Base-by-base conservation (phyloP, 306 rosid species). In the Cyclanthera cordifolia region DNA sequence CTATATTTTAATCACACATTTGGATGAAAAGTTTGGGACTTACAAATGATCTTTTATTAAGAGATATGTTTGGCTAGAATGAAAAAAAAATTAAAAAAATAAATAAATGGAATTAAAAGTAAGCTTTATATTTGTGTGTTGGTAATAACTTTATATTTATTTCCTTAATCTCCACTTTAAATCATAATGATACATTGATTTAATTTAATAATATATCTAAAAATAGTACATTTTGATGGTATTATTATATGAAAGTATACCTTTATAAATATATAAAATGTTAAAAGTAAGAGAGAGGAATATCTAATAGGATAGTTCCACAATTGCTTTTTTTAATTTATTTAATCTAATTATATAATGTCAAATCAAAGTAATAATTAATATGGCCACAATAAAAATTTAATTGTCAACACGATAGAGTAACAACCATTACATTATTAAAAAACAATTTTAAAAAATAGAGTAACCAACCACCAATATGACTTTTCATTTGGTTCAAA, bases 401-500 rank as follows among this genome's bases (percentile, higher is more conserved):
- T 17, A 76, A 82, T 76, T 79, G 85, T 84, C 89, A 84, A 81
- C 82, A 60, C 75, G 39, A 65, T 23, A 14, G 41, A 65, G 15
- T 43, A 64, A 64, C 50, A 52, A 64, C 69, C 69, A 21, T 34
- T 34, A 34, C n/a, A n/a, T n/a, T n/a, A n/a, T n/a, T n/a, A n/a
- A n/a, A n/a, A n/a, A n/a, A n/a, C n/a, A n/a, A n/a, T n/a, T n/a
- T 34, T 8, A 34, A 34, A 34, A 27, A 34, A 34, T 34, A 34
- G 8, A 34, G 37, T 34, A 34, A 34, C 7, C 41, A 34, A 34
- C 41, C 41, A 34, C 41, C 41, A 8, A 20, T 0, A 21, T 41
- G 11, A 39, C 52, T 41, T 63, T 14, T 41, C 51, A 63, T 39
- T 39, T 63, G 32, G 51, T 41, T 37, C n/a, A 21, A 61, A 73